Evolutionary conservation across 1,284 basidiomycete genomes (phyloP).

Genomic region (Butyriboletus pseudospeciosus): DNA sequence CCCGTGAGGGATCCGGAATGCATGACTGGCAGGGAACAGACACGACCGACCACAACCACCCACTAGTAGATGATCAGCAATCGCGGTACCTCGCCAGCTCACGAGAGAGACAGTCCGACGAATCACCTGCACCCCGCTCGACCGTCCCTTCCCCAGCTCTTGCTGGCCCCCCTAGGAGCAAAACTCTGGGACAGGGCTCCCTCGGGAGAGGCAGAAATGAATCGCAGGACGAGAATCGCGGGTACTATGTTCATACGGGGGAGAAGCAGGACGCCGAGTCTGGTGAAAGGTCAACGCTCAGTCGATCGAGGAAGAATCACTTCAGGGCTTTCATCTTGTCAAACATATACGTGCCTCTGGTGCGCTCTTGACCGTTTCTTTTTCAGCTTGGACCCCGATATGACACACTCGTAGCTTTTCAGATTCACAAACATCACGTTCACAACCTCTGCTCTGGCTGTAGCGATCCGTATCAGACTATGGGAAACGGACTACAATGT

Average conservation of each 20-base stretch:
- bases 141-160: slow-evolving; percentile 40
- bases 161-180: slow-evolving; percentile 52
- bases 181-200: slow-evolving; percentile 62
- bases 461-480: slow-evolving; percentile 71
- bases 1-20: slow-evolving; percentile 29
- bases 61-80: slow-evolving; percentile 27
- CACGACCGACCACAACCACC: slow-evolving; percentile 14
- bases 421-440: slow-evolving; percentile 81
- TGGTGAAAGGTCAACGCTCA: slow-evolving; percentile 36
- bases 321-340: slow-evolving; percentile 62
- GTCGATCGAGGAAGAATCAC: slow-evolving; percentile 48
- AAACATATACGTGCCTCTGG: slow-evolving; percentile 73
- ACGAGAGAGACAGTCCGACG: slow-evolving; percentile 19
- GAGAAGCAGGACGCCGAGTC: slow-evolving; percentile 32
- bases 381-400: slow-evolving; percentile 23
- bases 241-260: slow-evolving; percentile 33
- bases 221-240: slow-evolving; percentile 28
- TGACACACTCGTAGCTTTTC: slow-evolving; percentile 57
- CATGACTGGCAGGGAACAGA: slow-evolving; percentile 22
- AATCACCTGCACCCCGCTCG: slow-evolving; percentile 21
- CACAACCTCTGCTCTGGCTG: slow-evolving; percentile 72
- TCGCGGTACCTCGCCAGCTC: slow-evolving; percentile 23
- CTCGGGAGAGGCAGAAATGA: slow-evolving; percentile 58
- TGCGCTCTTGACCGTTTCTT: slow-evolving; percentile 32
- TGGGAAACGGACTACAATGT: slow-evolving; percentile 51